Evolutionary conservation across 2,329 filamentous ascomycete genomes (phyloP).

Genomic region (Cercospora berteroae): DNA sequence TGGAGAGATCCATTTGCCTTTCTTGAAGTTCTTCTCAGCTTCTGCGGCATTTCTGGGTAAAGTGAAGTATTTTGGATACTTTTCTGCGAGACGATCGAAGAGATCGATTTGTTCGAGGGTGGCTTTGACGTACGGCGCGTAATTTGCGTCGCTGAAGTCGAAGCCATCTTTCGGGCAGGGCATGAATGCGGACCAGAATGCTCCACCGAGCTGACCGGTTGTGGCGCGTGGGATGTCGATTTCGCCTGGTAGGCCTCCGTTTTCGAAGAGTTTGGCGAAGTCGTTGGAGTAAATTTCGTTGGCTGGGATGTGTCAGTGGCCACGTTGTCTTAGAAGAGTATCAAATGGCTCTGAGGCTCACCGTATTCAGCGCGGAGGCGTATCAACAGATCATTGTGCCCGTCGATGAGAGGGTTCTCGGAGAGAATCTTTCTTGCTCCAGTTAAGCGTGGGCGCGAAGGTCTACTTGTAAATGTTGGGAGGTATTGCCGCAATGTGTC

Average conservation of each 20-base stretch:
- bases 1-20: conserved; percentile 65
- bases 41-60: conserved; percentile 58
- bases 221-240: conserved; percentile 76
- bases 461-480: not conserved
- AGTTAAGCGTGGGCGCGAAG: conserved; percentile 13
- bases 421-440: conserved; percentile 29
- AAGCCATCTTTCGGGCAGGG: conserved; percentile 70
- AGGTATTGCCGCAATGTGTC: conserved; percentile 11
- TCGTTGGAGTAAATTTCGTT: conserved; percentile 70
- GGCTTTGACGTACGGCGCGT: conserved; percentile 62
- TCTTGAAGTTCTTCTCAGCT: conserved; percentile 55
- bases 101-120: conserved; percentile 76
- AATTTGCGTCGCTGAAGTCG: conserved; percentile 72
- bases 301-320: not conserved
- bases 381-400: conserved; percentile 84
- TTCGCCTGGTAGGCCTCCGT: conserved; percentile 66
- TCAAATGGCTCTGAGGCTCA: not conserved
- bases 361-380: conserved; percentile 63
- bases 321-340: not conserved
- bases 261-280: conserved; percentile 72
- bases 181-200: conserved; percentile 90
- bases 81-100: conserved; percentile 60
- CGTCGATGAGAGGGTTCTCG: conserved; percentile 55
- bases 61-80: conserved; percentile 70
- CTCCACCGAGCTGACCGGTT: conserved; percentile 70